Evolutionary conservation across 805 yeast genomes (phyloP).

Genomic region (Sungouiozyma ichnusensis): DNA sequence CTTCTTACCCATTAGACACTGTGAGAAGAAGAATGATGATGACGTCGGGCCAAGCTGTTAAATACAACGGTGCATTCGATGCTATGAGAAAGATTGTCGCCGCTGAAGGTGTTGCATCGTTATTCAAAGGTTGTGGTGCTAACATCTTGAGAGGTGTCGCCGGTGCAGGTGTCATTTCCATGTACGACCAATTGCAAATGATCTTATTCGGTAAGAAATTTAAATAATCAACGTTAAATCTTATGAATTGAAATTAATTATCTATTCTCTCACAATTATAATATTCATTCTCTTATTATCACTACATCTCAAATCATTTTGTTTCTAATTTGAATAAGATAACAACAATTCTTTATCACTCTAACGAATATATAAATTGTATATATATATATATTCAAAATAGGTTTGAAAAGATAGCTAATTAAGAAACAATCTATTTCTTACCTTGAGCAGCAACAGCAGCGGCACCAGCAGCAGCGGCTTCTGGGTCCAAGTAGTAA

Average conservation of each 20-base stretch:
- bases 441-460: slow-evolving; percentile 97
- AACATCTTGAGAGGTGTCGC: slow-evolving; percentile 99
- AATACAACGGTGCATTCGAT: slow-evolving; percentile 91
- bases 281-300: neutral
- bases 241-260: neutral
- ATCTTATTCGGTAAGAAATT: slow-evolving; percentile 94
- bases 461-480: slow-evolving; percentile 99
- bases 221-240: slow-evolving; percentile 36
- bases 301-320: too few species aligned
- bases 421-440: slow-evolving; percentile 27
- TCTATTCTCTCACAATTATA: neutral
- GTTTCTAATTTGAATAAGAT: too few species aligned
- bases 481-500: slow-evolving; percentile 97
- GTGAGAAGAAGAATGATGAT: slow-evolving; percentile 99
- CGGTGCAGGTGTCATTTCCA: slow-evolving; percentile 98
- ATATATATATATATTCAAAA: neutral
- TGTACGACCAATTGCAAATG: slow-evolving; percentile 94
- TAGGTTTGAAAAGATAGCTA: neutral
- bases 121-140: slow-evolving; percentile 99
- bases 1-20: slow-evolving; percentile 98
- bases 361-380: too few species aligned
- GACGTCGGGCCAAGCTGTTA: slow-evolving; percentile 98
- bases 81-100: slow-evolving; percentile 87
- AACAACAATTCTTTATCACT: too few species aligned
- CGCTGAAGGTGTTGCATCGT: slow-evolving; percentile 86